Evolutionary conservation across 805 yeast species (phyloP).

Genomic region (Kodamaea hsintzibuensis): DNA sequence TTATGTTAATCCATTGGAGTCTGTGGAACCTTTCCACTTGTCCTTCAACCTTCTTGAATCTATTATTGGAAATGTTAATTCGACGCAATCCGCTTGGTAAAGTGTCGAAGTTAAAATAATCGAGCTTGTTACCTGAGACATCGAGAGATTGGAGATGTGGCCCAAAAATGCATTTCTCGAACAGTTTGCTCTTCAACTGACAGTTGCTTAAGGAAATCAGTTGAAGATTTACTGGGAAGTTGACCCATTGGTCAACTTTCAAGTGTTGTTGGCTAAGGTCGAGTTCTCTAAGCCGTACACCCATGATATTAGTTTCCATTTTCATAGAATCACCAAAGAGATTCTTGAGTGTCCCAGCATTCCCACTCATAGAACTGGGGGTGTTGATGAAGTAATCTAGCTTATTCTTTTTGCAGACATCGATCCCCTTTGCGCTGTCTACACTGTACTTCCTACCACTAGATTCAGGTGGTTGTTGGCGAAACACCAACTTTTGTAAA

Average conservation of each 20-base stretch:
- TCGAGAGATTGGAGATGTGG: neutral
- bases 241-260: constrained; percentile 7
- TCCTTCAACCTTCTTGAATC: constrained; percentile 3
- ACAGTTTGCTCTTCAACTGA: constrained; percentile 5
- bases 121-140: constrained; percentile 1
- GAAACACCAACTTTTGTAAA: neutral
- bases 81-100: constrained; percentile 1
- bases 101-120: constrained; percentile 1
- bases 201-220: constrained; percentile 3
- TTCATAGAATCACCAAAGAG: constrained; percentile 4
- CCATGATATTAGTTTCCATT: constrained; percentile 2
- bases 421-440: neutral
- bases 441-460: neutral
- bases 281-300: constrained; percentile 4
- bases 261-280: constrained; percentile 6
- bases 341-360: constrained; percentile 1
- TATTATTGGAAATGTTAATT: neutral
- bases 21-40: neutral
- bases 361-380: neutral
- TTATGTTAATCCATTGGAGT: constrained; percentile 3
- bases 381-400: neutral
- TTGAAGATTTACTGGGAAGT: constrained; percentile 5
- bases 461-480: neutral
- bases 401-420: neutral
- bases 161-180: constrained; percentile 7